phyloP scores from a whole-genome alignment of 257 asterid genomes.

The Solanum ossicruentum region DNA sequence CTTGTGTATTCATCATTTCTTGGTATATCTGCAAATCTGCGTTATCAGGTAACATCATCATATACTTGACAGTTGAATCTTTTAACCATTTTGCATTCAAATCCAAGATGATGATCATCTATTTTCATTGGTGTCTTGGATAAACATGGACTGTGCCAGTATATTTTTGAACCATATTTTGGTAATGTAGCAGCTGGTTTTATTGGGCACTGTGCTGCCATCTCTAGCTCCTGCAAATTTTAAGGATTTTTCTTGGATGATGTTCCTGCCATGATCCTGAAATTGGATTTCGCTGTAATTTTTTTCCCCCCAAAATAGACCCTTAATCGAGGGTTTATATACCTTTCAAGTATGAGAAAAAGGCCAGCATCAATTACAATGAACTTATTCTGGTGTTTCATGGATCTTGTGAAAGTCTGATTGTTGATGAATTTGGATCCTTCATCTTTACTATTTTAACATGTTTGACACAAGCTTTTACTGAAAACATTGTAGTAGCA shows the following conservation, averaged over 20 bases:
- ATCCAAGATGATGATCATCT: neutral
- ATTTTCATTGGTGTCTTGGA: neutral
- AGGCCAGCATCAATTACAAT: neutral
- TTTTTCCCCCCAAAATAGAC: neutral
- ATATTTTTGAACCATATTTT: neutral
- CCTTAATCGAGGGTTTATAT: neutral
- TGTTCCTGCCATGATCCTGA: neutral
- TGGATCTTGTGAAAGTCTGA: neutral
- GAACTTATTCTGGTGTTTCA: neutral
- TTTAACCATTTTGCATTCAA: neutral
- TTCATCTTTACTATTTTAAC: neutral
- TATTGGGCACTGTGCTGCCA: neutral
- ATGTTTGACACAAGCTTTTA: neutral
- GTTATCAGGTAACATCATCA: slow-evolving; percentile 59
- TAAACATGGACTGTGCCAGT: neutral
- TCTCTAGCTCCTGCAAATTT: neutral
- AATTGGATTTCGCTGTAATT: neutral
- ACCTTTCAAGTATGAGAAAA: neutral
- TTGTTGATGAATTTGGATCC: neutral
- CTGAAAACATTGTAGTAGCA: neutral
- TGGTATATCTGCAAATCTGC: slow-evolving; percentile 79
- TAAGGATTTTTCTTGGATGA: neutral
- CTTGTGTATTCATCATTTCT: slow-evolving; percentile 64
- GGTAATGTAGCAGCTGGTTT: neutral
- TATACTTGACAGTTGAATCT: neutral